These are phyloP conservation scores for Botrytis galanthina DNA, from an alignment of 2,329 filamentous ascomycete species.

Conservation along the genomic window DNA sequence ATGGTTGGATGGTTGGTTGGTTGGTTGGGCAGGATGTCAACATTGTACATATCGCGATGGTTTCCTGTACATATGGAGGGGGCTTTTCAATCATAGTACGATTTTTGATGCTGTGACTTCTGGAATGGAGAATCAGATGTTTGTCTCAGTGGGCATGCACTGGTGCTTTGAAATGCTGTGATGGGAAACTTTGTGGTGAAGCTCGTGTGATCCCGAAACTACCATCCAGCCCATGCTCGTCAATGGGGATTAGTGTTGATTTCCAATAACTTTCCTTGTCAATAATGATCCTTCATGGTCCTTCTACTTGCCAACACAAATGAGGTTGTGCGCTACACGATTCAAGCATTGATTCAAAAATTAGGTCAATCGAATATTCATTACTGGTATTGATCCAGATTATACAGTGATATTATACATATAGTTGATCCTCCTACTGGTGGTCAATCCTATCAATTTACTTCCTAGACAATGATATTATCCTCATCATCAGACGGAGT, in stretches of 20 bases:
- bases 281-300: neutral
- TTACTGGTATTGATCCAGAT: neutral
- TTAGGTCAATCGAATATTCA: too few species aligned
- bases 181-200: neutral
- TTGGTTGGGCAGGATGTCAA: neutral
- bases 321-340: neutral
- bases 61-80: neutral
- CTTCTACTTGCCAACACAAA: neutral
- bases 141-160: neutral
- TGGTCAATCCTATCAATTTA: too few species aligned
- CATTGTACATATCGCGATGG: neutral
- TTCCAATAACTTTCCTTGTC: neutral
- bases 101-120: neutral
- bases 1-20: neutral
- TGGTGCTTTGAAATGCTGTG: too few species aligned
- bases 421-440: neutral
- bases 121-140: neutral
- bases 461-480: neutral
- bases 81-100: neutral
- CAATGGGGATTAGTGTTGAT: too few species aligned
- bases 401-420: neutral
- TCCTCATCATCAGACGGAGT: conserved; percentile 25
- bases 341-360: neutral
- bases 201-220: neutral
- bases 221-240: accelerated